Evolutionary conservation across 2,329 filamentous ascomycete genomes (phyloP), one percentile per base, ranked within the genome.

Genomic region (Talaromyces pinophilus): DNA sequence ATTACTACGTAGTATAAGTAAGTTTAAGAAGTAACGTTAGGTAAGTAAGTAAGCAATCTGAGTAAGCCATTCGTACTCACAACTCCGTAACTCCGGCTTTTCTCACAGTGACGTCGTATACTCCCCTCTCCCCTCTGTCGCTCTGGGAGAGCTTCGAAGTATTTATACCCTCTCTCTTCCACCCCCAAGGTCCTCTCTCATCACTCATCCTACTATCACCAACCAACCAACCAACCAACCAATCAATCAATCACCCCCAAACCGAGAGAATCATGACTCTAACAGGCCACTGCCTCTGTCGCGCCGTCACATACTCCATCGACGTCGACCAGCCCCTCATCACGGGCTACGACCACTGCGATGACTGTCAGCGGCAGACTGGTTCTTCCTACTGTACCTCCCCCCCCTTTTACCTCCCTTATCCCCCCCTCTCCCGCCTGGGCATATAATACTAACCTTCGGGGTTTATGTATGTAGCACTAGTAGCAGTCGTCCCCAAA

Each of bases 301-400:
- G 88, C 76, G 84, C 86, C 73, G 86, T 90, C 79, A 90, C 88
- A 75, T 93, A 92, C 84, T 84, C 84, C 74, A 83, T 84, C 71
- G 76, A 86, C 69, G 73, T 77, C 67, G 80, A 81, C 19, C 67
- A 68, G 17, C 78, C 81, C 11, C 67, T 75, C 10, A 44, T 77
- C 15, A 80, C 85, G 62, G 88, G 85, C 69, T 90, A 90, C 76
- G 89, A 90, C 75, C 88, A 90, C 82, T 90, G 88, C 73, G 88
- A 90, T 74, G 88, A 90, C 79, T 90, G 88, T 83, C 88, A 90
- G 79, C 87, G 88, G 74, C 88, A 90, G 80, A 85, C 80, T 61
- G 88, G 88, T 70, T 90, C 87, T 19, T 89, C 88, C 66, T 90
- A 90, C 78, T 90, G 77, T 78, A 68, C 11, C 33, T 35, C 25